Conservation (phyloP, 1,139 yeast species). For the Candida pseudoviswanathii region DNA sequence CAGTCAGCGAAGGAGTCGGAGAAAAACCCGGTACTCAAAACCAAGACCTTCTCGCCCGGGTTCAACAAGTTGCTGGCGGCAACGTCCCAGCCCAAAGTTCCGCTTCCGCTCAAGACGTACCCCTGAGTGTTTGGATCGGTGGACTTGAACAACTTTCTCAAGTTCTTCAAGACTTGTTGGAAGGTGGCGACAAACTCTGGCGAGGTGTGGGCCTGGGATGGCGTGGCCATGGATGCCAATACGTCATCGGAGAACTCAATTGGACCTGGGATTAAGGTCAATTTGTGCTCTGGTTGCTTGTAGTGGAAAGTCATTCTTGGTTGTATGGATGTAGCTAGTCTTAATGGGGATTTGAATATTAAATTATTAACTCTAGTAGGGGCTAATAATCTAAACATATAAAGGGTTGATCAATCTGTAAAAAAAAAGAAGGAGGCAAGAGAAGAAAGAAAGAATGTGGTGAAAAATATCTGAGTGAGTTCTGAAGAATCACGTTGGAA, state of each 20-base stretch:
- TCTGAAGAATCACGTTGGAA: background rate
- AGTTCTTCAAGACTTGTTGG: slow-evolving; percentile 64
- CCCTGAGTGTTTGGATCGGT: slow-evolving; percentile 69
- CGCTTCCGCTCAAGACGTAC: slow-evolving; percentile 83
- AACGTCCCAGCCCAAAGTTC: slow-evolving; percentile 95
- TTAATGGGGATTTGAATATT: slow-evolving; percentile 2
- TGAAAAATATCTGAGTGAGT: background rate
- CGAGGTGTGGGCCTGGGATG: slow-evolving; percentile 89
- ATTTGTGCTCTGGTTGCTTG: slow-evolving; percentile 52
- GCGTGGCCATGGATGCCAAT: slow-evolving; percentile 78
- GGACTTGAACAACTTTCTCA: slow-evolving; percentile 76
- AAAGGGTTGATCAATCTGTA: background rate
- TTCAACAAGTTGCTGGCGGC: slow-evolving; percentile 75
- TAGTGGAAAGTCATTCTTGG: slow-evolving; percentile 14
- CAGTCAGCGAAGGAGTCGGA: slow-evolving; percentile 86
- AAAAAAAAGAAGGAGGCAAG: background rate
- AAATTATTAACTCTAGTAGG: background rate
- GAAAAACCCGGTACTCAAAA: slow-evolving; percentile 91
- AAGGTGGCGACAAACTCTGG: slow-evolving; percentile 80
- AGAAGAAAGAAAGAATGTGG: background rate
- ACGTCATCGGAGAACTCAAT: slow-evolving; percentile 86
- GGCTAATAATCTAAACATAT: slow-evolving; percentile 6
- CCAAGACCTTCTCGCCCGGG: slow-evolving; percentile 71
- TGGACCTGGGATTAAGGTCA: slow-evolving; percentile 90
- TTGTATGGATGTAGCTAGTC: slow-evolving; percentile 1